Evolutionary conservation across 192 early-diverging fungal genomes (phyloP), one percentile per base, ranked within the genome.

Genomic region (Chytriomyces sp.): DNA sequence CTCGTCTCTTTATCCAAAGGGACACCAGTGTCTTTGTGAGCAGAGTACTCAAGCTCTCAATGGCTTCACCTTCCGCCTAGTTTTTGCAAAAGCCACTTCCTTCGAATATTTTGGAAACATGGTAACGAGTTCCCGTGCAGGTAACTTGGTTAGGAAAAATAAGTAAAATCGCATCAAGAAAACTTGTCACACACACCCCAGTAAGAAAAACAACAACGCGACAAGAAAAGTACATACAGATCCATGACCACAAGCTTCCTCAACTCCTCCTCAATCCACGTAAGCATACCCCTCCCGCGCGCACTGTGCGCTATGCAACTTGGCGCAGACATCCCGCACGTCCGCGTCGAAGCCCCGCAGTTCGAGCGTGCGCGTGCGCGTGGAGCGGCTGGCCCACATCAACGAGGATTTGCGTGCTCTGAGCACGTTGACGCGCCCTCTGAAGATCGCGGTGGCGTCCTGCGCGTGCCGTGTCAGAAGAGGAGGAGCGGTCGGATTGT

Each of bases 271-370:
- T 79, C 63, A 25, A 90, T 78, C 1, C 39, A 17, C 10, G 26
- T 26, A 10, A 71, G 63, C 5, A 90, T 57, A 19, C 74, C 59
- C n/a, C 2, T 80, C 63, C 5, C 44, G 30, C 31, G 55, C 62
- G 8, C 37, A 22, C 22, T 34, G 39, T 8, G 64, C 62, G 19
- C 19, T 39, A 4, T 28, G 12, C 7, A 74, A 34, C 6, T 32
- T 39, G n/a, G 33, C 37, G 7, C 59, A 17, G 59, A 73, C 75
- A 33, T 88, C 89, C 59, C 77, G 74, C 40, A 89, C 86, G 25
- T 81, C 74, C 30, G 81, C 68, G 10, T 85, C 84, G 25, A 85
- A 57, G 36, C 77, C 73, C 6, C 67, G 55, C 8, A 68, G 32
- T 12, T 38, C 56, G 4, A n/a, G 7, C 12, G 67, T 55, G 17